Percentiles rank a stretch among this genome's conserved stretches.
Conservation (phyloP, 176 grass and related monocot species). For the Rhynchospora breviuscula region DNA sequence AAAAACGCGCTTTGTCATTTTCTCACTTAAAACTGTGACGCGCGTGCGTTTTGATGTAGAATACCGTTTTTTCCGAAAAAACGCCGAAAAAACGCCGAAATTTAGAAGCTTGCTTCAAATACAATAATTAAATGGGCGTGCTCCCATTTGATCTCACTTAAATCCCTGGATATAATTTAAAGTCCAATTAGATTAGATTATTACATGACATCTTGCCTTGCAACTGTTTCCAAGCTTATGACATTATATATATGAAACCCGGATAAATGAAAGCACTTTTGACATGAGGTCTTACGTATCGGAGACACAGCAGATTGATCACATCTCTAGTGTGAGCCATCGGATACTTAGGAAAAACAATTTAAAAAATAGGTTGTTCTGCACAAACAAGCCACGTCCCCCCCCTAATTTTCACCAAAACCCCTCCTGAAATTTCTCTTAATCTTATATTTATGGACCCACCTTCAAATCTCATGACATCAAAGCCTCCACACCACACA, state of each 20-base stretch:
- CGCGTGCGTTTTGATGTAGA: too few species aligned
- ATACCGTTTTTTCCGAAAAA: too few species aligned
- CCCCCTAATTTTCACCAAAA: constrained; percentile 35
- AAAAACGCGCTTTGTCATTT: too few species aligned
- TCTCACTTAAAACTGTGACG: too few species aligned
- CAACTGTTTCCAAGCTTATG: background rate
- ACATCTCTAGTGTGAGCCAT: constrained; percentile 21
- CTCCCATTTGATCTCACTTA: background rate
- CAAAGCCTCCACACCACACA: background rate
- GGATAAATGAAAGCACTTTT: background rate
- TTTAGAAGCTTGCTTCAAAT: too few species aligned
- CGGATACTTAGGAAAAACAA: constrained; percentile 17
- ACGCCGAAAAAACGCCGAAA: too few species aligned
- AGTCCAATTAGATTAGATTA: background rate
- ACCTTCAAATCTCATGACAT: constrained; percentile 1
- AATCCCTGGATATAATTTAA: background rate
- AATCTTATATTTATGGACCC: constrained; percentile 31
- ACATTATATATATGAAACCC: background rate
- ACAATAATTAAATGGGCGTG: too few species aligned
- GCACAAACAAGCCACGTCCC: constrained; percentile 8
- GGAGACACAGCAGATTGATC: background rate
- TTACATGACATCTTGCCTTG: background rate
- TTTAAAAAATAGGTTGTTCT: background rate
- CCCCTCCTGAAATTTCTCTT: background rate
- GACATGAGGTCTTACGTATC: background rate